A percentile compares a stretch with the other conserved stretches of the same genome.
phyloP scores from a whole-genome alignment of 352 stramenopile genomes.

The Halophytophthora polymorphica region DNA sequence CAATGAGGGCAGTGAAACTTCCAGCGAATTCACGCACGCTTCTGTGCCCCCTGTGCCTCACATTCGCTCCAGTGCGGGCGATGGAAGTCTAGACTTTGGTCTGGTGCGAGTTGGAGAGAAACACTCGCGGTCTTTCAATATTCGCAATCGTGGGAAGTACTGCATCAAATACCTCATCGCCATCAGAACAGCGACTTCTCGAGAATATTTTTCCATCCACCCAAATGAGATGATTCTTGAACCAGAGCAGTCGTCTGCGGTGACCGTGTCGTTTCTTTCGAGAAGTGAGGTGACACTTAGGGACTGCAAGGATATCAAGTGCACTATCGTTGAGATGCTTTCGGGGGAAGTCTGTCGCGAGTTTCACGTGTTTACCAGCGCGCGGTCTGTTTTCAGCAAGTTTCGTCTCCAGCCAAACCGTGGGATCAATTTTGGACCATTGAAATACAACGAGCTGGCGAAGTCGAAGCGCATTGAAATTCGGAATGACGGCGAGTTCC shows the following conservation, averaged over 20 bases:
- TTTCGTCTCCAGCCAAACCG: conserved; percentile 86
- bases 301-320: conserved; percentile 93
- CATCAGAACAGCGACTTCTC: conserved; percentile 42
- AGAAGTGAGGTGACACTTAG: conserved; percentile 75
- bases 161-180: conserved; percentile 85
- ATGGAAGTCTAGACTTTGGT: conserved; percentile 90
- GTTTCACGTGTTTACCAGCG: conserved; percentile 82
- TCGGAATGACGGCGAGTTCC: conserved; percentile 92
- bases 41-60: neutral
- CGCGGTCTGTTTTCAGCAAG: conserved; percentile 78
- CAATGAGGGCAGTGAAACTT: conserved; percentile 6
- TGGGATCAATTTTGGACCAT: conserved; percentile 91
- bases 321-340: conserved; percentile 90
- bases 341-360: conserved; percentile 89
- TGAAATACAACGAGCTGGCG: conserved; percentile 85
- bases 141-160: conserved; percentile 93
- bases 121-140: conserved; percentile 72
- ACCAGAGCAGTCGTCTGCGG: conserved; percentile 54
- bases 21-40: conserved; percentile 4
- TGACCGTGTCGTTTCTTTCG: conserved; percentile 83
- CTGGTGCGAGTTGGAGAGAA: conserved; percentile 90
- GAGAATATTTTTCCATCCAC: conserved; percentile 80
- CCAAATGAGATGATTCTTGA: conserved; percentile 76
- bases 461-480: conserved; percentile 86
- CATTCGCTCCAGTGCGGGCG: conserved; percentile 10